Conservation (phyloP, 1,284 basidiomycete genomes). For the Tilletia caries region DNA sequence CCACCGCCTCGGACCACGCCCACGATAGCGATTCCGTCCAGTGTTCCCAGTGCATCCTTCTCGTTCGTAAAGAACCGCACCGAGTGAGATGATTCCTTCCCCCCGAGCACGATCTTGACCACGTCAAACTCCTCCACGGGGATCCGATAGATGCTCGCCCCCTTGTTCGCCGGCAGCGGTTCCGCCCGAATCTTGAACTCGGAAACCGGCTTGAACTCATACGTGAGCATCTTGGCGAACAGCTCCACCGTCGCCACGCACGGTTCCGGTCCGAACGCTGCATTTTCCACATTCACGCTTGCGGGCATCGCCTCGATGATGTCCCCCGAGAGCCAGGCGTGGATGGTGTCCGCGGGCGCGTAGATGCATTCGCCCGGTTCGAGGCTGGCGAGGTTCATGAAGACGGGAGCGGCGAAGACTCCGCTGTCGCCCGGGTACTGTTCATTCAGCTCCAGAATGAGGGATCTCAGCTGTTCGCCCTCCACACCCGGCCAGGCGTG, state of each 20-base stretch:
- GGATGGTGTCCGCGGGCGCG: constrained; percentile 9
- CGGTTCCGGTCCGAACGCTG: constrained; percentile 8
- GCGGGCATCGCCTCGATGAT: constrained; percentile 14
- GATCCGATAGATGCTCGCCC: neutral
- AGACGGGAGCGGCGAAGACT: neutral
- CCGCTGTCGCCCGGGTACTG: constrained; percentile 13
- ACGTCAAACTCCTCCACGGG: constrained; percentile 11
- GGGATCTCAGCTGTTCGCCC: neutral
- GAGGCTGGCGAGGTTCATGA: constrained; percentile 12
- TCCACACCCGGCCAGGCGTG: neutral
- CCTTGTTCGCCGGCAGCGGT: neutral
- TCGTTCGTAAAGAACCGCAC: neutral
- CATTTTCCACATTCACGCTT: constrained; percentile 8
- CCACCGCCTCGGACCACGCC: neutral
- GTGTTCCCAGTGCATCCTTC: neutral
- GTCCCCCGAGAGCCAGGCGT: constrained; percentile 11
- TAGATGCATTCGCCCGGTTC: constrained; percentile 12
- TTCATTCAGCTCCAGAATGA: neutral
- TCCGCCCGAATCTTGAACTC: constrained; percentile 5
- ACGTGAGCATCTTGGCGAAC: constrained; percentile 11
- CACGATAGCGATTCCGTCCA: neutral
- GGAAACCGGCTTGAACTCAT: constrained; percentile 1
- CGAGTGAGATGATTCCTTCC: neutral
- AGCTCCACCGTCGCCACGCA: neutral
- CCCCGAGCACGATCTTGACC: neutral